These are phyloP conservation scores for Clohesyomyces aquaticus DNA, from an alignment of 495 filamentous ascomycete species.

Conservation along the genomic window DNA sequence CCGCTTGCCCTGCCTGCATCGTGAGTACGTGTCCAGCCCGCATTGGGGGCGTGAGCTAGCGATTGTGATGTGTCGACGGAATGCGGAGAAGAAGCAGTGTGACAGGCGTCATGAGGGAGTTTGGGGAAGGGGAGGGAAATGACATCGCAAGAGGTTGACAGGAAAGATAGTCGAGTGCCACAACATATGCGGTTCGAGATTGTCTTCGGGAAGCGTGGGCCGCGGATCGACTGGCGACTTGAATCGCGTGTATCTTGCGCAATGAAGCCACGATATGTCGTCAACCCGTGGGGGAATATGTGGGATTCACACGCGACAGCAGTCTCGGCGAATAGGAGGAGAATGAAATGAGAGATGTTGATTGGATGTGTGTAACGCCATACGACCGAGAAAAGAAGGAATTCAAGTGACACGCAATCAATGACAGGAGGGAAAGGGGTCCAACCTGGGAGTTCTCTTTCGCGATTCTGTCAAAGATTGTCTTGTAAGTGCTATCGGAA, in stretches of 20 bases:
- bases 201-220: not conserved
- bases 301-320: slow-evolving; percentile 23
- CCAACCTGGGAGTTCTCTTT: slow-evolving; percentile 68
- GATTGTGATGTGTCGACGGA: not conserved
- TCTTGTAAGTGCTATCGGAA: slow-evolving; percentile 71
- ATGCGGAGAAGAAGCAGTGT: not conserved
- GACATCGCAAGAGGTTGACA: not conserved
- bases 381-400: slow-evolving; percentile 9
- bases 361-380: slow-evolving; percentile 28
- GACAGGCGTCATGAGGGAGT: not conserved
- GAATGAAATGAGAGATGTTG: slow-evolving; percentile 24
- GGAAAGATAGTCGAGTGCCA: not conserved
- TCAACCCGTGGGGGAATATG: slow-evolving; percentile 20
- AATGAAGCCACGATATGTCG: slow-evolving; percentile 32
- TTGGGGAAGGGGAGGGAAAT: not conserved
- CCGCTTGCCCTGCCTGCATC: slow-evolving; percentile 67
- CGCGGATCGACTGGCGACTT: slow-evolving; percentile 20
- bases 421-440: slow-evolving; percentile 39
- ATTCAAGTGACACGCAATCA: slow-evolving; percentile 22
- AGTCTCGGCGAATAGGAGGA: slow-evolving; percentile 31
- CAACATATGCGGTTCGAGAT: not conserved
- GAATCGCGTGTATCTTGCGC: slow-evolving; percentile 28
- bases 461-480: slow-evolving; percentile 73
- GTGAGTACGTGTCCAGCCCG: slow-evolving; percentile 40
- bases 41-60: not conserved